phyloP scores from a whole-genome alignment of 192 early-diverging fungal genomes.

The Umbelopsis sp. region DNA sequence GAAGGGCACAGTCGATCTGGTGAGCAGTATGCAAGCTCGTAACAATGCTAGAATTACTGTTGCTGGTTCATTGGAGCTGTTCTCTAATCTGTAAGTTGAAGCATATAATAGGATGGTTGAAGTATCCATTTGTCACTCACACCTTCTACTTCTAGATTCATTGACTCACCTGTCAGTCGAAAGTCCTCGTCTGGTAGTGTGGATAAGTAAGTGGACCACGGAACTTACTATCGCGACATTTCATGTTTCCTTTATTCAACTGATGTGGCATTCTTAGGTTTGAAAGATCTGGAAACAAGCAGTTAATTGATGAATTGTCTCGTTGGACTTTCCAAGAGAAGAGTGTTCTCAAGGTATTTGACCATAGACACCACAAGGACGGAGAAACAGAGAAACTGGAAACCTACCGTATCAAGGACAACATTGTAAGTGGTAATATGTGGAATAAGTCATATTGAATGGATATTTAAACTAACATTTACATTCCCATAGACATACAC shows the following conservation, averaged over 20 bases:
- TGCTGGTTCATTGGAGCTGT: slow-evolving; percentile 79
- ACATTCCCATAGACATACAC: slow-evolving; percentile 67
- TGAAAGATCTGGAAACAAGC: slow-evolving; percentile 63
- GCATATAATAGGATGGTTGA: background rate
- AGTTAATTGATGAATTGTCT: slow-evolving; percentile 72
- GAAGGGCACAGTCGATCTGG: slow-evolving; percentile 61
- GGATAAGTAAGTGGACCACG: slow-evolving; percentile 2
- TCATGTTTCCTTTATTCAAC: no score
- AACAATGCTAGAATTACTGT: slow-evolving; percentile 88
- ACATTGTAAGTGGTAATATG: slow-evolving; percentile 60
- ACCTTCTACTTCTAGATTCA: background rate
- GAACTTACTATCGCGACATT: no score
- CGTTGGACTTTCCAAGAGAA: slow-evolving; percentile 95
- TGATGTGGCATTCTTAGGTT: slow-evolving; percentile 6
- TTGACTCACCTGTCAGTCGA: slow-evolving; percentile 20
- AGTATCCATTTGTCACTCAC: background rate
- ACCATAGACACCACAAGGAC: slow-evolving; percentile 64
- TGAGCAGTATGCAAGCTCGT: slow-evolving; percentile 85
- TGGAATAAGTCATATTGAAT: background rate
- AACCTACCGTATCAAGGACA: slow-evolving; percentile 92
- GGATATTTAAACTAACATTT: slow-evolving; percentile 5
- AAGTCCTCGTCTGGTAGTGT: background rate
- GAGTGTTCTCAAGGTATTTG: slow-evolving; percentile 76
- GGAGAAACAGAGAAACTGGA: slow-evolving; percentile 66
- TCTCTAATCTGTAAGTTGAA: slow-evolving; percentile 69